Base-by-base conservation (phyloP, 2,329 filamentous ascomycete species). In the Cercospora brassicicola region DNA sequence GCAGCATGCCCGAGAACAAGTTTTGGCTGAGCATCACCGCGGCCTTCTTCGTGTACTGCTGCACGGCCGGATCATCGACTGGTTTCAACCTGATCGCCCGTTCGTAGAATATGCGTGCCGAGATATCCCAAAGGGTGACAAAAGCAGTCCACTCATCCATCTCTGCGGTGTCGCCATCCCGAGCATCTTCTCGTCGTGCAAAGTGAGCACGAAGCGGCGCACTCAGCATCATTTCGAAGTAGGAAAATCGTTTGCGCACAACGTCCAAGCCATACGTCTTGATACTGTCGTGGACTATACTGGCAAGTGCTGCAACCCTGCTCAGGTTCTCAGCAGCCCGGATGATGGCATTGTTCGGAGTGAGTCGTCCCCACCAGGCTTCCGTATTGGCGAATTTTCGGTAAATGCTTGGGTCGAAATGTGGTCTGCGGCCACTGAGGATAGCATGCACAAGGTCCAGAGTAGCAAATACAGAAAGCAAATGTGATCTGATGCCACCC, bases 311-410 rank as follows among this genome's bases (percentile, higher is more conserved):
- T 7, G 69, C 67, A 11, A 71, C 60, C 20, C 62, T 57, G 62
- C 62, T 55, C 20, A 64, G n/a, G 31, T 64, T 56, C 30, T 64
- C 62, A 6, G 48, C 53, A 13, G 62, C 48, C 20, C n/a, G 8
- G 28, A 64, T 53, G 18, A 64, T 56, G 6, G 48, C 48, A 36
- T 71, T 59, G 11, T 64, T 59, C 2, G 45, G 18, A 11, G 42
- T 57, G 11, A 69, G 59, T 18, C 60, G 45, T 10, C 69, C 69
- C 65, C 67, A 71, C 69, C 69, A 71, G 23, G 69, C 65, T 11
- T 69, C 56, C 5, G 53, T 65, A 13, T 69, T 61, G 28, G 60
- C 69, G 30, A 71, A 60, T 53, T 56, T 60, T 9, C 57, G 28
- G 31, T 61, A 70, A 18, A 68, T 64, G 26, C 42, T 55, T 30